Conservation (phyloP, 2,329 filamentous ascomycete genomes). For the Nigrospora sphaerica region DNA sequence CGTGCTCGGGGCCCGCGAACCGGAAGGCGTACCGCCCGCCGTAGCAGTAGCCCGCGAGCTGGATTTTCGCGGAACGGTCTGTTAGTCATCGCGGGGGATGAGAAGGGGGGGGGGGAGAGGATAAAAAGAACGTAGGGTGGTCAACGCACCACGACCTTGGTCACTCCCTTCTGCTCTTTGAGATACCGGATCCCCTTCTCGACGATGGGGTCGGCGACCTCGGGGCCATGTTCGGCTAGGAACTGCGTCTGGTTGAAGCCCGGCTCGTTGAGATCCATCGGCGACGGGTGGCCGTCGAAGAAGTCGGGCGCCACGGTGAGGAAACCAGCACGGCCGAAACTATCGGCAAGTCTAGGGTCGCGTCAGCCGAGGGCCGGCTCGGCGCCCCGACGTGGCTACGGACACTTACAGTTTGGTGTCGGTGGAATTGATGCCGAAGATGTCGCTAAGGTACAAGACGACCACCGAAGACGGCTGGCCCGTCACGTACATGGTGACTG, state of each 20-base stretch:
- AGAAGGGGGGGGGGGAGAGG: too few species aligned
- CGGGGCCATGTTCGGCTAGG: conserved; percentile 28
- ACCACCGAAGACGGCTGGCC: conserved; percentile 17
- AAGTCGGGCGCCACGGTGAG: conserved; percentile 25
- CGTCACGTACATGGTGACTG: conserved; percentile 24
- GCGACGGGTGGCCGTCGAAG: conserved; percentile 24
- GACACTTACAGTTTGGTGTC: conserved; percentile 19
- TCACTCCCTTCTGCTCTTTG: conserved; percentile 37
- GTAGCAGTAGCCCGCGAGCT: conserved; percentile 55
- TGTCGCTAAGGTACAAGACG: conserved; percentile 24
- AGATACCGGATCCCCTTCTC: conserved; percentile 37
- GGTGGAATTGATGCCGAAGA: conserved; percentile 23
- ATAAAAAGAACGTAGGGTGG: too few species aligned
- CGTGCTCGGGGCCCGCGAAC: conserved; percentile 41
- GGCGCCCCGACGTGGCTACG: neutral
- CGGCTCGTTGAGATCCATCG: conserved; percentile 19
- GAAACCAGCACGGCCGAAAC: conserved; percentile 27
- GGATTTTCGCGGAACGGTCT: neutral
- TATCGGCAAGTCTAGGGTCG: conserved; percentile 21
- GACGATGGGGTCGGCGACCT: conserved; percentile 38
- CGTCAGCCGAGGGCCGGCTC: neutral
- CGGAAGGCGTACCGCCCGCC: conserved; percentile 52
- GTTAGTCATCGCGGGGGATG: neutral
- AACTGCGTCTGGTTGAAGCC: conserved; percentile 16
- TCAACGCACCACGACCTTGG: conserved; percentile 36